These are phyloP conservation scores for Coemansia asiatica DNA, from an alignment of 192 early-diverging fungal genomes.

Conservation along the genomic window DNA sequence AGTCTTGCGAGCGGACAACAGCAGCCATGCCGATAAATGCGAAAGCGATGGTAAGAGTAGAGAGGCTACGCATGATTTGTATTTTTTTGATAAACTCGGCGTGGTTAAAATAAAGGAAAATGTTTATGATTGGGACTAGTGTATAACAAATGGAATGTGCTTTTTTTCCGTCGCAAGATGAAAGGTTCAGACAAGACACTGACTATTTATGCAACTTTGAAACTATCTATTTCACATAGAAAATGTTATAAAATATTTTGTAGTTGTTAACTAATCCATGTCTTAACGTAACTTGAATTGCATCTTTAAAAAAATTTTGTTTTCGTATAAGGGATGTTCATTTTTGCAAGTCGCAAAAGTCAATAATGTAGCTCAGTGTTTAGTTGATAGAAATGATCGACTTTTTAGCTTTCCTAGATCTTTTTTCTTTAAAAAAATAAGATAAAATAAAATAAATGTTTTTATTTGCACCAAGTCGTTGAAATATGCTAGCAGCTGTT, in stretches of 20 bases:
- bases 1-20: conserved; percentile 7
- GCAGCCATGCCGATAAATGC: conserved; percentile 36
- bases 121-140: background rate
- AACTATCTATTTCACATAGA: too few species aligned
- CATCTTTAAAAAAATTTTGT: background rate
- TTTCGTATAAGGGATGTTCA: too few species aligned
- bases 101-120: background rate
- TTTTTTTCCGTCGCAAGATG: background rate
- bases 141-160: background rate
- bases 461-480: background rate
- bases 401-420: background rate
- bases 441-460: too few species aligned
- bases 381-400: background rate
- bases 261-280: background rate
- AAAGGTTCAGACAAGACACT: background rate
- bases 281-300: too few species aligned
- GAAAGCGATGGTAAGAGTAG: conserved; percentile 25
- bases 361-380: background rate
- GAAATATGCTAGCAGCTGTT: background rate
- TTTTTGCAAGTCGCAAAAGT: background rate
- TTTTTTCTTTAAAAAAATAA: background rate
- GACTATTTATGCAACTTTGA: background rate
- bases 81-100: background rate
- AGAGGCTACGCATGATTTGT: conserved; percentile 34
- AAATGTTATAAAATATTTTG: background rate